A percentile compares a stretch with the other conserved stretches of the same genome.
Evolutionary conservation across 345 rosid genomes (phyloP).

Genomic region (Geranium rotundifolium): DNA sequence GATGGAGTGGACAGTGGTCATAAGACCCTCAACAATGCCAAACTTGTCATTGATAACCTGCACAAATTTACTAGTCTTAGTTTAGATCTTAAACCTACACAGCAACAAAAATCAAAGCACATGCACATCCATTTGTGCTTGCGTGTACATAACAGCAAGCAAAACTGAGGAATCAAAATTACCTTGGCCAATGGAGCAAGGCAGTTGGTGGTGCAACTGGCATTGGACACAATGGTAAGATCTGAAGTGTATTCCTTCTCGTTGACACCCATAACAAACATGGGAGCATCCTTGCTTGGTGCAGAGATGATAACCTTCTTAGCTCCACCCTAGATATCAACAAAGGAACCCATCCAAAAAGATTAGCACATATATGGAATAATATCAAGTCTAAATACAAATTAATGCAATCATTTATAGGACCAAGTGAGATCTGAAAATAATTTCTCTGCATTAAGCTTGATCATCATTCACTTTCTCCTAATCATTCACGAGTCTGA

Average conservation of each 20-base stretch:
- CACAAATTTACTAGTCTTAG: neutral
- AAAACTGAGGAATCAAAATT: neutral
- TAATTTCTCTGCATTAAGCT: too few relatives aligned
- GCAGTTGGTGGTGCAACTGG: constrained; percentile 77
- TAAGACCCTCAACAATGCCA: constrained; percentile 67
- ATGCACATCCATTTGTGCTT: too few relatives aligned
- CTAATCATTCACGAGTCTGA: too few relatives aligned
- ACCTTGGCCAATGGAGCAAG: constrained; percentile 72
- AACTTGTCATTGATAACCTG: constrained; percentile 53
- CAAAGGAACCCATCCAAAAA: neutral
- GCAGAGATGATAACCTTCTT: constrained; percentile 58
- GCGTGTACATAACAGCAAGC: neutral
- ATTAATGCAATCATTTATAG: too few relatives aligned
- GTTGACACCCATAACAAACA: constrained; percentile 67
- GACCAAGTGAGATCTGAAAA: too few relatives aligned
- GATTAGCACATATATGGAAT: neutral
- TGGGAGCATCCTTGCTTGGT: constrained; percentile 61
- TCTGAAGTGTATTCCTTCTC: constrained; percentile 45
- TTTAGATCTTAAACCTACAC: neutral
- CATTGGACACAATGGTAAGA: constrained; percentile 45
- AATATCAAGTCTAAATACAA: neutral
- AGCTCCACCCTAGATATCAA: constrained; percentile 41
- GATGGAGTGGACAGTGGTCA: constrained; percentile 67
- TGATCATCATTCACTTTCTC: too few relatives aligned
- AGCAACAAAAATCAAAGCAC: neutral